Evolutionary conservation across 805 yeast species (phyloP), one percentile per base, ranked within the genome.

Genomic region (Suhomyces sp.): DNA sequence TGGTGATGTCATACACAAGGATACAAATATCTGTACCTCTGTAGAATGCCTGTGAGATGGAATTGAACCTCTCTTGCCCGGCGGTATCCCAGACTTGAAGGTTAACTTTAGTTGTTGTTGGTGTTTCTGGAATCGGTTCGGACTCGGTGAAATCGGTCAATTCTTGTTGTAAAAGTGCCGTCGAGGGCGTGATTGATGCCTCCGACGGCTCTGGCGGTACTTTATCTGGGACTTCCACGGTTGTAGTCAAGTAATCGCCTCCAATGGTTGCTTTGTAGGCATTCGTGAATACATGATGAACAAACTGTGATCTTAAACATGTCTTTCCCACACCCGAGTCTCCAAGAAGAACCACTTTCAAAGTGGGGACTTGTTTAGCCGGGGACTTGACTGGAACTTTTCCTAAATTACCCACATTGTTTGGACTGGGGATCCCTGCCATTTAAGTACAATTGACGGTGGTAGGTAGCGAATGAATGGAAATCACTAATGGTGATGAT

Each of bases 241-340:
- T 58, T 15, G 74, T 63, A 2, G 81, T 74, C 31, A 77, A 53
- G 50, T 71, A 77, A 44, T 77, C 81, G 1, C 79, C 80, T 8
- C 81, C 81, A 4, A 76, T 72, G 6, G 82, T 75, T 26, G 81
- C 79, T 48, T 72, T 67, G 49, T 77, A 77, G 8, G 76, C 77
- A 43, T 68, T 70, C 38, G 77, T 66, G 50, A 77, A 77, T 25
- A 72, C 63, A 36, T 71, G 79, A 43, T 76, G 77, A 5, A 76
- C 68, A 48, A 70, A 74, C 48, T 76, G 81, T 3, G 76, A 61
- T 33, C 82, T 56, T 4, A 77, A 54, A 33, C 81, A 74, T 10
- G 81, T 77, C 44, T 77, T 77, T 4, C 82, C 82, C 11, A 77
- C 82, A 3, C 77, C 75, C 56, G 72, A 74, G 52, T 77, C 80